phyloP scores from a whole-genome alignment of 495 filamentous ascomycete genomes.

The Hyaloscypha bicolor region DNA sequence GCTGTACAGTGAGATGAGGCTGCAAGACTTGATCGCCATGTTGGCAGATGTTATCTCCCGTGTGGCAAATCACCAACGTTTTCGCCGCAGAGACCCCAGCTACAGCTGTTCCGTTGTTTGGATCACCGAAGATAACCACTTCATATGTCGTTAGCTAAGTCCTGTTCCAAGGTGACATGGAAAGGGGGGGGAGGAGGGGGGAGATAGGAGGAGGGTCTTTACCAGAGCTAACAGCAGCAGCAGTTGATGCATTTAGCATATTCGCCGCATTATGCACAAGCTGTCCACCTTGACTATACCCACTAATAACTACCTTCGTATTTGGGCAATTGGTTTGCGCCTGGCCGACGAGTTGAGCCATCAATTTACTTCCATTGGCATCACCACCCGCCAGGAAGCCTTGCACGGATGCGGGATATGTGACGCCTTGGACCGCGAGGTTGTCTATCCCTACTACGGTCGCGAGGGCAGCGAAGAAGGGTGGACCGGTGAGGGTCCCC shows the following conservation, averaged over 20 bases:
- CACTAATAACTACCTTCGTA: conserved; percentile 34
- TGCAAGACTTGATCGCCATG: conserved; percentile 46
- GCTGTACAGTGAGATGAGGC: conserved; percentile 43
- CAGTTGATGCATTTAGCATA: conserved; percentile 27
- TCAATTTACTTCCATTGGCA: conserved; percentile 31
- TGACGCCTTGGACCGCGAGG: conserved; percentile 45
- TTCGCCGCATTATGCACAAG: conserved; percentile 37
- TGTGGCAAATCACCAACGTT: conserved; percentile 38
- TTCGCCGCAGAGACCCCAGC: conserved; percentile 33
- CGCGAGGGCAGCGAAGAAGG: conserved; percentile 34
- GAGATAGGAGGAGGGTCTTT: background rate
- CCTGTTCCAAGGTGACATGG: background rate
- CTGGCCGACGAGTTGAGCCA: conserved; percentile 27
- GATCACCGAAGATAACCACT: conserved; percentile 43
- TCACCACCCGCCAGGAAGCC: conserved; percentile 44
- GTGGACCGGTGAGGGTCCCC: conserved; percentile 38
- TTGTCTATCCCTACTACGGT: conserved; percentile 33
- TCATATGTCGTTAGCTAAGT: conserved; percentile 23
- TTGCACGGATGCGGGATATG: conserved; percentile 39
- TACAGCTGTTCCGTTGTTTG: conserved; percentile 36
- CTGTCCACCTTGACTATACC: conserved; percentile 38
- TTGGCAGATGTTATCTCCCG: conserved; percentile 40
- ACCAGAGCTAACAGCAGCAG: conserved; percentile 26
- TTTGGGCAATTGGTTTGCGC: conserved; percentile 31
- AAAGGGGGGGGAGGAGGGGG: background rate